Evolutionary conservation across 106 monocot species (phyloP), one percentile per base, ranked within the genome.

Genomic region (Dioscorea zingiberensis): DNA sequence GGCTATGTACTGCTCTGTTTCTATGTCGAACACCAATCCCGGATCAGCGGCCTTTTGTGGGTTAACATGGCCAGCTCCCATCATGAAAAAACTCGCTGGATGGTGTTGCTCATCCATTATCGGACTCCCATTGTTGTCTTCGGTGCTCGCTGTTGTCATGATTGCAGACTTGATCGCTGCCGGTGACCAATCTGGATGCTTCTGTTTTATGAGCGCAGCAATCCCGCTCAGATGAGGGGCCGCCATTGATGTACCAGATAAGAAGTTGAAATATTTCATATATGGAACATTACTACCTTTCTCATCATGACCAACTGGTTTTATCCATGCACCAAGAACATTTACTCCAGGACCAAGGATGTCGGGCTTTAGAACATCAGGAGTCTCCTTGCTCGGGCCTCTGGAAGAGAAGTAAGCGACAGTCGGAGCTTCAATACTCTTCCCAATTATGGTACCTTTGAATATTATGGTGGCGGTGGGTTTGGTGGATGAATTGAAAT

Each of bases 311-410:
- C 26, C 53, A 1, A 66, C 53, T 19, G n/a, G 3, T 21, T n/a
- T 9, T 4, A 15, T 25, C 66, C 66, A 67, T 7, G 66, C 66
- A 3, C 53, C 66, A 2, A 67, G 54, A 2, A 67, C 19, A 29
- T 54, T 67, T 16, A 67, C 54, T 16, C 66, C 66, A 17, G 66
- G 66, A 7, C 28, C 66, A 17, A 29, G 28, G 17, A 67, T 54
- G 27, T 67, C 66, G 13, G 66, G 66, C 66, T 67, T 67, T 6
- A 67, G 29, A 13, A 67, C 54, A 7, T 53, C 66, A 3, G 28
- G 51, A n/a, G 12, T 67, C 3, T 25, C 3, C 29, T 1, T 29
- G 0, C 25, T 29, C 8, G 66, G 66, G 4, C 66, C 66, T 15
- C 51, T 14, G 0, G 66, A 67, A 5, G 66, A 67, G 54, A 67